Evolutionary conservation across 208 protist genomes (phyloP).

Genomic region (Trypanosomatidae sp.): DNA sequence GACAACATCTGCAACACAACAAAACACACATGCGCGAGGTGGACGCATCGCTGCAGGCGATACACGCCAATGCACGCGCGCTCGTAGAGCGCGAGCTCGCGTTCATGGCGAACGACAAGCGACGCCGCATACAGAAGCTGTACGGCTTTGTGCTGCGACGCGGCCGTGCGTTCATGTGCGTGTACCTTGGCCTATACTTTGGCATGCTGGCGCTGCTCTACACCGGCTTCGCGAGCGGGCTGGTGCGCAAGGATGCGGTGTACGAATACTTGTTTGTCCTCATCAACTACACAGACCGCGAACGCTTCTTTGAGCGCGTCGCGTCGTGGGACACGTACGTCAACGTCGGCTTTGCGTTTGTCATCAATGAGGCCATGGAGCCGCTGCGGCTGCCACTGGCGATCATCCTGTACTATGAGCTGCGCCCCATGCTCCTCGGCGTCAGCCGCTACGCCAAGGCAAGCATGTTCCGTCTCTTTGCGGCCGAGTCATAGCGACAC

Average conservation of each 20-base stretch:
- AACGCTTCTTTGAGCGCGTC: constrained; percentile 56
- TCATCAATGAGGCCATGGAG: constrained; percentile 78
- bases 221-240: constrained; percentile 41
- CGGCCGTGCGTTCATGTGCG: constrained; percentile 44
- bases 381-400: constrained; percentile 61
- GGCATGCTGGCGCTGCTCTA: constrained; percentile 43
- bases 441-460: constrained; percentile 34
- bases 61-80: background rate
- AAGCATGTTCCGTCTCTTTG: constrained; percentile 50
- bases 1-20: too few relatives aligned
- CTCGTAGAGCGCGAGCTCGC: constrained; percentile 44
- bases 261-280: constrained; percentile 69
- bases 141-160: constrained; percentile 75
- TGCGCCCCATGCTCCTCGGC: constrained; percentile 35
- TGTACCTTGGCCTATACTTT: constrained; percentile 50
- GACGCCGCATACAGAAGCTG: constrained; percentile 31
- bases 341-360: constrained; percentile 83
- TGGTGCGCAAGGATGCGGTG: constrained; percentile 52
- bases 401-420: constrained; percentile 59
- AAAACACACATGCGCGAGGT: too few relatives aligned
- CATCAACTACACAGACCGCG: constrained; percentile 33
- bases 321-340: constrained; percentile 76
- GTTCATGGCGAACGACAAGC: constrained; percentile 46
- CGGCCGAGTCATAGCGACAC: constrained; percentile 27
- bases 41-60: background rate